These are phyloP conservation scores for Gonapodya prolifera DNA, from an alignment of 192 early-diverging fungal species.

Conservation along the genomic window DNA sequence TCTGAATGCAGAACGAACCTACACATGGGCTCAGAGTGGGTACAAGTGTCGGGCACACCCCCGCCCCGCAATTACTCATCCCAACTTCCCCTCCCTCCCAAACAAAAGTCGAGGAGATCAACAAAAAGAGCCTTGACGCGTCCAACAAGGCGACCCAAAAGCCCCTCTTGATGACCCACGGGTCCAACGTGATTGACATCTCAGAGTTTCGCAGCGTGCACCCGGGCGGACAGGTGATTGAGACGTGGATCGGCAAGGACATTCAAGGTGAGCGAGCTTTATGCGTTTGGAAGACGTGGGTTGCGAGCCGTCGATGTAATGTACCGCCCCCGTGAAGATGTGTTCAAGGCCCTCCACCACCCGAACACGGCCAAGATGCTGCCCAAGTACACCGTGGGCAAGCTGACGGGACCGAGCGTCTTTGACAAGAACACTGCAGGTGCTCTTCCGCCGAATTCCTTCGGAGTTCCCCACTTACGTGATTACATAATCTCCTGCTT, in stretches of 20 bases:
- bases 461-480: no score
- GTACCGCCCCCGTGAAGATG: constrained; percentile 27
- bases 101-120: no score
- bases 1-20: no score
- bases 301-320: background rate
- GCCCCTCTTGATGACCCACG: constrained; percentile 51
- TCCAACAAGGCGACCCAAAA: constrained; percentile 13
- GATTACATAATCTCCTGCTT: no score
- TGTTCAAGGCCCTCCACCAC: constrained; percentile 68
- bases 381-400: constrained; percentile 64
- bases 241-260: constrained; percentile 66
- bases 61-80: no score
- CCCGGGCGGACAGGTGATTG: constrained; percentile 62
- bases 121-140: no score
- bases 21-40: no score
- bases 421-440: background rate
- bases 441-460: background rate
- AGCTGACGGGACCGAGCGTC: constrained; percentile 30
- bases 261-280: constrained; percentile 31
- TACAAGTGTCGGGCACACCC: no score
- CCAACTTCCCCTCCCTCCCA: no score
- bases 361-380: constrained; percentile 46
- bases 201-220: constrained; percentile 61
- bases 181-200: constrained; percentile 72
- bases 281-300: no score